A percentile compares a stretch with the other conserved stretches of the same genome.
These are phyloP conservation scores for Aphanoascus verrucosus DNA, from an alignment of 2,329 filamentous ascomycete genomes.

Conservation along the genomic window DNA sequence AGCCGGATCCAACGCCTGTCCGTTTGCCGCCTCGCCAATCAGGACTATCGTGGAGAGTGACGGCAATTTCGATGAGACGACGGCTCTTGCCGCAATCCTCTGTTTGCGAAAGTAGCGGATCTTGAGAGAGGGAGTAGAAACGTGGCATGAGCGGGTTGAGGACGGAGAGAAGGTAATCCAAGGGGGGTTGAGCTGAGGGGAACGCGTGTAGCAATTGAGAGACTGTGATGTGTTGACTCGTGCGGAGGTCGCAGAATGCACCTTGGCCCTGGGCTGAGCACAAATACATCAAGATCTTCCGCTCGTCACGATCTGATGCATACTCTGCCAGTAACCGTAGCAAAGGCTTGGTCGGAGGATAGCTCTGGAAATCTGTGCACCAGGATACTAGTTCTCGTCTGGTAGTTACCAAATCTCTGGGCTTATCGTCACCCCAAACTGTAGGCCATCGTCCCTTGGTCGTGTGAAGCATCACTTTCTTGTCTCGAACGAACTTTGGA, in stretches of 20 bases:
- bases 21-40: constrained; percentile 65
- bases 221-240: constrained; percentile 73
- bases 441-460: constrained; percentile 83
- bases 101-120: constrained; percentile 69
- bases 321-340: constrained; percentile 79
- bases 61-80: constrained; percentile 87
- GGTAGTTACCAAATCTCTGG: constrained; percentile 79
- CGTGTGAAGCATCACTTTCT: constrained; percentile 69
- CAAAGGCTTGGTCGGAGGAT: constrained; percentile 78
- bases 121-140: constrained; percentile 96
- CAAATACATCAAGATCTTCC: constrained; percentile 76
- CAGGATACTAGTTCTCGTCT: constrained; percentile 86
- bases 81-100: constrained; percentile 59
- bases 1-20: constrained; percentile 83
- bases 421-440: constrained; percentile 86
- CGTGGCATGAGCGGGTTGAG: constrained; percentile 88
- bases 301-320: constrained; percentile 67
- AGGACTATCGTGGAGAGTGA: constrained; percentile 77
- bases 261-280: constrained; percentile 84
- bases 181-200: constrained; percentile 76
- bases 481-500: constrained; percentile 72
- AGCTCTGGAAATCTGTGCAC: constrained; percentile 89
- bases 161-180: constrained; percentile 68
- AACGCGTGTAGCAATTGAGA: constrained; percentile 83
- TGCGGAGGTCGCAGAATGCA: constrained; percentile 87